These are phyloP conservation scores for Colletotrichum limetticola DNA, from an alignment of 2,329 filamentous ascomycete species.

Conservation along the genomic window DNA sequence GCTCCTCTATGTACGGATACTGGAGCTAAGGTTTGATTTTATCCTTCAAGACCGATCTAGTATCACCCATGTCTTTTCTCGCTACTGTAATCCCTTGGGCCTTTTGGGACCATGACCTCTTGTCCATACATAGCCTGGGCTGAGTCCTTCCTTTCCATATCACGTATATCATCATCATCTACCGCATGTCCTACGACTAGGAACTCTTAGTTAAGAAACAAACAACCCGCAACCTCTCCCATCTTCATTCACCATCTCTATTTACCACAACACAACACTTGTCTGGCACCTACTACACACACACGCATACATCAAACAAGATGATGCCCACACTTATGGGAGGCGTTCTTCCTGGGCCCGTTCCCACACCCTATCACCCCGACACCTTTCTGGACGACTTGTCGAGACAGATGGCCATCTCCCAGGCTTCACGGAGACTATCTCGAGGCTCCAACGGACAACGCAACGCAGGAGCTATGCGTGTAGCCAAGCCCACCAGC, in stretches of 20 bases:
- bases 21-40: constrained; percentile 46
- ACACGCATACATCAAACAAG: neutral
- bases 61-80: constrained; percentile 44
- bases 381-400: constrained; percentile 62
- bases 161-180: constrained; percentile 27
- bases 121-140: constrained; percentile 43
- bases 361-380: constrained; percentile 47
- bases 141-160: constrained; percentile 36
- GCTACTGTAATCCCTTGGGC: constrained; percentile 42
- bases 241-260: neutral
- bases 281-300: neutral
- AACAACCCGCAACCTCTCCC: neutral
- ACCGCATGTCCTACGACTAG: neutral
- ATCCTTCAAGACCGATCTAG: constrained; percentile 46
- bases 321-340: constrained; percentile 51
- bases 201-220: neutral
- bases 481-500: constrained; percentile 73
- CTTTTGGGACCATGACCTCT: constrained; percentile 34
- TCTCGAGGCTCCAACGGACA: constrained; percentile 63
- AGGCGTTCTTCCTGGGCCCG: constrained; percentile 43
- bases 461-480: constrained; percentile 62
- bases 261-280: neutral
- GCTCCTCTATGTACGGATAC: constrained; percentile 41
- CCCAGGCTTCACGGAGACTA: constrained; percentile 57
- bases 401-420: constrained; percentile 60